Percentiles rank a stretch among this genome's conserved stretches.
phyloP scores from a whole-genome alignment of 352 stramenopile species.

The Lagenidium giganteum region DNA sequence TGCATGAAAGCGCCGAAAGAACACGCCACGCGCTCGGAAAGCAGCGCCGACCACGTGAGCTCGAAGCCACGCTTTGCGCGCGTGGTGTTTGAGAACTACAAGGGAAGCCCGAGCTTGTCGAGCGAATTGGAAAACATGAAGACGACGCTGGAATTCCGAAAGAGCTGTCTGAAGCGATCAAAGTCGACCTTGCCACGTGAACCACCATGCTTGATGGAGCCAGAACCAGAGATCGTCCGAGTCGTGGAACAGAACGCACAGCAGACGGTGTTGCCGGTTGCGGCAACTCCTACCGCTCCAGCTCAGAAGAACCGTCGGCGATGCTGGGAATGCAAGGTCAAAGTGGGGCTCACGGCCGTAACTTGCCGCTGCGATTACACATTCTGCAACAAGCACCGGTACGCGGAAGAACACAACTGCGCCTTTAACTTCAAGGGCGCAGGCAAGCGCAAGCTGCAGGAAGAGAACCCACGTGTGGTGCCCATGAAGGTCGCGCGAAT shows the following conservation, averaged over 20 bases:
- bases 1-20: no score
- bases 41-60: constrained; percentile 4
- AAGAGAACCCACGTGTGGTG: constrained; percentile 62
- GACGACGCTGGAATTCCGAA: constrained; percentile 29
- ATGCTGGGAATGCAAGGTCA: constrained; percentile 80
- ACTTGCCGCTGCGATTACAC: constrained; percentile 81
- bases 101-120: no score
- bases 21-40: no score
- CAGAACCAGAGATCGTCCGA: no score
- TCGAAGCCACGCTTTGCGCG: constrained; percentile 18
- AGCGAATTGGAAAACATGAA: constrained; percentile 33
- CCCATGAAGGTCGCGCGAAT: constrained; percentile 68
- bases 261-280: no score
- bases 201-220: no score
- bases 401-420: constrained; percentile 80
- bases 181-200: constrained; percentile 23
- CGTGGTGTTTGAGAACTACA: no score
- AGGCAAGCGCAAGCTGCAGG: constrained; percentile 64
- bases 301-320: constrained; percentile 81
- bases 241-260: no score
- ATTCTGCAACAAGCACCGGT: constrained; percentile 82
- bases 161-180: constrained; percentile 54
- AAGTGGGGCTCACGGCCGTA: constrained; percentile 71
- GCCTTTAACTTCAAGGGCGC: constrained; percentile 78
- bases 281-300: constrained; percentile 8